These are phyloP conservation scores for Cytospora piceicola DNA, from an alignment of 2,329 filamentous ascomycete species.

Conservation along the genomic window DNA sequence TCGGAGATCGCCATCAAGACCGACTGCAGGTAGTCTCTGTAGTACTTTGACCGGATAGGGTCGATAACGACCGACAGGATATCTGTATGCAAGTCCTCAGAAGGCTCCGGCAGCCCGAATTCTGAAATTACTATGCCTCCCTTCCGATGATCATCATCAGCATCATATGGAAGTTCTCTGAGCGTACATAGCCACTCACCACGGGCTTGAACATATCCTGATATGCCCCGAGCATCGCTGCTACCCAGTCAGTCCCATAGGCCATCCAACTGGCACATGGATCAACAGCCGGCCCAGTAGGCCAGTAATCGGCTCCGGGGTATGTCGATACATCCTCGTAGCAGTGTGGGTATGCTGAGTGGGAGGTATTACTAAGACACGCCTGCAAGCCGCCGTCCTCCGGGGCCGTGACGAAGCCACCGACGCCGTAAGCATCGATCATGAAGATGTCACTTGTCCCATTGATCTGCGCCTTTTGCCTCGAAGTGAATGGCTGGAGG, in stretches of 20 bases:
- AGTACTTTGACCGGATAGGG: slow-evolving; percentile 15
- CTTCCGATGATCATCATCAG: background rate
- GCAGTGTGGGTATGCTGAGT: slow-evolving; percentile 7
- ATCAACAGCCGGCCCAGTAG: slow-evolving; percentile 16
- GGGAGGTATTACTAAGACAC: slow-evolving; percentile 6
- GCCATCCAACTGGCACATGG: slow-evolving; percentile 16
- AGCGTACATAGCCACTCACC: background rate
- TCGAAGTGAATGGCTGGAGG: background rate
- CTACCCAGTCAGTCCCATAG: slow-evolving; percentile 15
- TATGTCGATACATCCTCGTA: slow-evolving; percentile 5
- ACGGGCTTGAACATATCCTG: slow-evolving; percentile 20
- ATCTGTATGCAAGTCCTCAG: slow-evolving; percentile 9
- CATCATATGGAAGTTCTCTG: background rate
- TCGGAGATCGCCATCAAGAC: slow-evolving; percentile 15
- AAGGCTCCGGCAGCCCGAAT: slow-evolving; percentile 17
- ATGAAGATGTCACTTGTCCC: slow-evolving; percentile 17
- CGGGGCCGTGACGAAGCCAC: slow-evolving; percentile 8
- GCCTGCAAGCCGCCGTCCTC: slow-evolving; percentile 11
- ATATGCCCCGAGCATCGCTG: slow-evolving; percentile 12
- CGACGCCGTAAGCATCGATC: slow-evolving; percentile 9
- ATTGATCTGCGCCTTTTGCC: slow-evolving; percentile 11
- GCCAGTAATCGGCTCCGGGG: slow-evolving; percentile 18
- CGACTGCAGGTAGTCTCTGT: slow-evolving; percentile 20
- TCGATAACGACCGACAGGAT: slow-evolving; percentile 14
- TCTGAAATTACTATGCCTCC: slow-evolving; percentile 20